These are phyloP conservation scores for Fusarium lyarnte DNA, from an alignment of 2,329 filamentous ascomycete species.

Conservation along the genomic window DNA sequence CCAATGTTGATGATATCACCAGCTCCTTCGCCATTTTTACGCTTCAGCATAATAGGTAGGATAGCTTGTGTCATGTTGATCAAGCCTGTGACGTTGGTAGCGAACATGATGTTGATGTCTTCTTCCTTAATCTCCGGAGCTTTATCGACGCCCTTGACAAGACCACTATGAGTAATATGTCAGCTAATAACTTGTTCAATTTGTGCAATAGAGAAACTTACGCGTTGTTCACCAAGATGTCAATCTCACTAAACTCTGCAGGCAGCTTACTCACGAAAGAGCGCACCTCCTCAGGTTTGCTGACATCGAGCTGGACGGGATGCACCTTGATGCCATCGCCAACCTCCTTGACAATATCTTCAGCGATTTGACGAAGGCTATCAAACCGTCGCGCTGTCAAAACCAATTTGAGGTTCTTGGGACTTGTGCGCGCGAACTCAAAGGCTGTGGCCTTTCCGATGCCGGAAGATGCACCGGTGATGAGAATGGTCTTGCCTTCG, in stretches of 20 bases:
- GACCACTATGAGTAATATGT: constrained; percentile 64
- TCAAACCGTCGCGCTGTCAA: constrained; percentile 88
- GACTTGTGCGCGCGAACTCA: constrained; percentile 89
- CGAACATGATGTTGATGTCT: constrained; percentile 88
- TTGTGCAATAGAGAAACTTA: constrained; percentile 54
- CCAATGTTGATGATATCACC: constrained; percentile 97
- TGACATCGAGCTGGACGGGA: constrained; percentile 86
- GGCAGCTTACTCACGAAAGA: constrained; percentile 78
- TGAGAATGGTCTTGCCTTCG: constrained; percentile 88
- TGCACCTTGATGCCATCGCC: constrained; percentile 83
- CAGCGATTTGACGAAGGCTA: constrained; percentile 76
- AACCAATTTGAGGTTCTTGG: constrained; percentile 81
- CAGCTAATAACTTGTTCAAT: fast-evolving
- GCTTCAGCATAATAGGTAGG: constrained; percentile 81
- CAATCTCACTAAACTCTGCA: constrained; percentile 81
- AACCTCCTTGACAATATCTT: constrained; percentile 79
- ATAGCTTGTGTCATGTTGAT: constrained; percentile 97
- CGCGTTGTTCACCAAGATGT: constrained; percentile 97
- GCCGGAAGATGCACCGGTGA: constrained; percentile 92
- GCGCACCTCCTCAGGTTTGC: constrained; percentile 77
- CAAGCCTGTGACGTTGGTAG: constrained; percentile 91
- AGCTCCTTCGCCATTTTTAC: constrained; percentile 72
- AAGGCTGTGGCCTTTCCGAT: constrained; percentile 84
- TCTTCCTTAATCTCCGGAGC: constrained; percentile 85
- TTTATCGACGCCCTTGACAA: constrained; percentile 87